phyloP scores from a whole-genome alignment of 305 asterid genomes.

The Salvia sclarea region DNA sequence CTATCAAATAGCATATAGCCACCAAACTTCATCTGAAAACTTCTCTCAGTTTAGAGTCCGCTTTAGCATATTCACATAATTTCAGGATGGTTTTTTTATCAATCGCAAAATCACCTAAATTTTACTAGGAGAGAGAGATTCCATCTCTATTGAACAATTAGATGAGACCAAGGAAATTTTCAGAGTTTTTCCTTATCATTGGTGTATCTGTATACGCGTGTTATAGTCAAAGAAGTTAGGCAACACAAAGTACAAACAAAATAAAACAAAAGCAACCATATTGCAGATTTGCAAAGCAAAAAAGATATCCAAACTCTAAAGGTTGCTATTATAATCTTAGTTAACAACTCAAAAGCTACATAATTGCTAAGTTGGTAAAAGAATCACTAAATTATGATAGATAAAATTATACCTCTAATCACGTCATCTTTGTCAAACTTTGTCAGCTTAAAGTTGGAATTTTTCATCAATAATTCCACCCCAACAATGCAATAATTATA shows the following conservation, averaged over 20 bases:
- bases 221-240: constrained; percentile 35
- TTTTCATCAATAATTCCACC: constrained; percentile 12
- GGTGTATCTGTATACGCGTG: background rate
- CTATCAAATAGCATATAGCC: background rate
- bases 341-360: constrained; percentile 24
- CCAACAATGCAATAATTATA: constrained; percentile 14
- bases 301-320: constrained; percentile 15
- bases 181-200: background rate
- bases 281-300: constrained; percentile 29
- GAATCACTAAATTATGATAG: constrained; percentile 13
- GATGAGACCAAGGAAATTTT: background rate
- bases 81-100: background rate
- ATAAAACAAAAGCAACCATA: constrained; percentile 7
- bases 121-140: background rate
- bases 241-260: constrained; percentile 17
- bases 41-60: background rate
- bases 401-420: background rate
- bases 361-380: constrained; percentile 21
- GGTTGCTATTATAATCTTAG: background rate
- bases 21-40: constrained; percentile 1
- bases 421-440: constrained; percentile 13
- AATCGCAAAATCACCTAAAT: background rate
- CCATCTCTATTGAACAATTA: background rate
- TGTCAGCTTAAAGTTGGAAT: constrained; percentile 21
- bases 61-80: background rate